Conservation (phyloP, 148 eudicot species). For the Cornus controversa region DNA sequence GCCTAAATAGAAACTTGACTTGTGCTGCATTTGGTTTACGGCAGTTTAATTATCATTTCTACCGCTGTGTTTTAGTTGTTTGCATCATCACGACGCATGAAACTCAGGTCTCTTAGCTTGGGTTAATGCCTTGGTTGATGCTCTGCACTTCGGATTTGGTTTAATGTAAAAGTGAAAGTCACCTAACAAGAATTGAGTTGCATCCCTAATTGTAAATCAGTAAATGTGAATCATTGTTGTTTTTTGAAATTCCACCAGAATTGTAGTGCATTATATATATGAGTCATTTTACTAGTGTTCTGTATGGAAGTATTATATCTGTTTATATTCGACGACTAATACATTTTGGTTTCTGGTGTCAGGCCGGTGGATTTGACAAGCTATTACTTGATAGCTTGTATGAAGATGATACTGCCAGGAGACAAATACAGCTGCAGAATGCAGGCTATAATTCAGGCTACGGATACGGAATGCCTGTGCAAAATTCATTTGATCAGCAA, state of each 20-base stretch:
- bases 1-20: too few species aligned
- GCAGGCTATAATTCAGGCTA: conserved; percentile 62
- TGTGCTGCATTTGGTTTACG: neutral
- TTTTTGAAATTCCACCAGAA: neutral
- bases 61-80: neutral
- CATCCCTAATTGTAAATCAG: neutral
- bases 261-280: neutral
- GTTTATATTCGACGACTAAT: neutral
- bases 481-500: conserved; percentile 48
- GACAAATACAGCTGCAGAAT: conserved; percentile 71
- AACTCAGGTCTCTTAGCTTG: neutral
- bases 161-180: neutral
- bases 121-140: neutral
- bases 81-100: neutral
- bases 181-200: neutral
- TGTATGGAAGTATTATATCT: neutral
- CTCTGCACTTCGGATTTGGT: too few species aligned
- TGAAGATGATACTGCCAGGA: conserved; percentile 75
- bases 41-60: neutral
- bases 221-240: neutral
- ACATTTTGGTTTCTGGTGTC: conserved; percentile 1
- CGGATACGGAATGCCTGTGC: conserved; percentile 40
- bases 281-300: neutral
- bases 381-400: conserved; percentile 86
- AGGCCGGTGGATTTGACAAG: conserved; percentile 91